Evolutionary conservation across 208 protist genomes (phyloP).

Genomic region (Crithidia brevicula): DNA sequence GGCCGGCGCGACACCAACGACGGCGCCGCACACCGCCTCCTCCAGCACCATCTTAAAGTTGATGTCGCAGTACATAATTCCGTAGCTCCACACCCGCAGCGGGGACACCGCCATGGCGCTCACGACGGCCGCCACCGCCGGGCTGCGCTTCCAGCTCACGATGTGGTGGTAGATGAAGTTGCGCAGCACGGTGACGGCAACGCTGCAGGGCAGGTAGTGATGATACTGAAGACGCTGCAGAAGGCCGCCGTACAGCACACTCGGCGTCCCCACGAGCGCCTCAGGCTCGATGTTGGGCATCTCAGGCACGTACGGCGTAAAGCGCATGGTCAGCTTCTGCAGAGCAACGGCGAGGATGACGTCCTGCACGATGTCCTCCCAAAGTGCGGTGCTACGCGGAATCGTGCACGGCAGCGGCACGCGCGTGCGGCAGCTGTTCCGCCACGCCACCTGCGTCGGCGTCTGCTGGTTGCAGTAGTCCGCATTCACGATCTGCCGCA

Average conservation of each 20-base stretch:
- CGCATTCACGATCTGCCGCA: slow-evolving; percentile 61
- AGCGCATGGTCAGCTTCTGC: slow-evolving; percentile 57
- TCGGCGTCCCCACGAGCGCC: slow-evolving; percentile 23
- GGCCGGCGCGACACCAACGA: slow-evolving; percentile 46
- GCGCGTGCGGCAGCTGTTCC: slow-evolving; percentile 56
- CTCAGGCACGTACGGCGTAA: slow-evolving; percentile 43
- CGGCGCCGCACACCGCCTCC: slow-evolving; percentile 58
- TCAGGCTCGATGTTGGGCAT: slow-evolving; percentile 15
- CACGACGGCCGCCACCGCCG: slow-evolving; percentile 42
- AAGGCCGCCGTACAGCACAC: slow-evolving; percentile 24
- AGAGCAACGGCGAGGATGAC: slow-evolving; percentile 49
- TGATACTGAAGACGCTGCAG: slow-evolving; percentile 33
- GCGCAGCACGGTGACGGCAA: slow-evolving; percentile 42
- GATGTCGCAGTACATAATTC: slow-evolving; percentile 55
- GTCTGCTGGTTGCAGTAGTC: slow-evolving; percentile 67
- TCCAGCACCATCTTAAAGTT: slow-evolving; percentile 75
- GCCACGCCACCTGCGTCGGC: slow-evolving; percentile 35
- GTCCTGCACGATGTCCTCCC: slow-evolving; percentile 76
- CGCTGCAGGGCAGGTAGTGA: slow-evolving; percentile 39
- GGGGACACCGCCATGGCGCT: slow-evolving; percentile 50
- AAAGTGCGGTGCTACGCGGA: slow-evolving; percentile 37
- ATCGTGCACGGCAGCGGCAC: slow-evolving; percentile 45
- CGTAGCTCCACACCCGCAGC: slow-evolving; percentile 70
- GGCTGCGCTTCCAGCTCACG: slow-evolving; percentile 26
- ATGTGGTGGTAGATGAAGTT: slow-evolving; percentile 72